Evolutionary conservation across 108 stramenopile species (phyloP).

Genomic region (Schizochytrium sp.): DNA sequence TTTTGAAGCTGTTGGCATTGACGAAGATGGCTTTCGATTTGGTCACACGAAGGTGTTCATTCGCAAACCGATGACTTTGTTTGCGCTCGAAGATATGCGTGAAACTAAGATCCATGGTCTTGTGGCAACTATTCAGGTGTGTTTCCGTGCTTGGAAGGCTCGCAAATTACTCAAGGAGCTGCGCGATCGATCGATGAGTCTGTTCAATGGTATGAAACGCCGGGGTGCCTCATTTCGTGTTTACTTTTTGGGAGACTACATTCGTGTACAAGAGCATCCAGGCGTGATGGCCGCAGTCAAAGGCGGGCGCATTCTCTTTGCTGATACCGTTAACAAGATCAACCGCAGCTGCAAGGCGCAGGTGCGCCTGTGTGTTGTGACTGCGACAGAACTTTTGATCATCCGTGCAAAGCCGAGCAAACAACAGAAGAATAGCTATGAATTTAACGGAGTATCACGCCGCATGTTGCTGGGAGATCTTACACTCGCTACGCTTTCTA

Average conservation of each 20-base stretch:
- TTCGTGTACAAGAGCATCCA: constrained; percentile 40
- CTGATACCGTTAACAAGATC: constrained; percentile 35
- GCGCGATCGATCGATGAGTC: constrained; percentile 42
- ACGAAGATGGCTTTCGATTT: constrained; percentile 60
- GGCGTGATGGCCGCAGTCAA: neutral
- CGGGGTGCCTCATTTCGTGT: constrained; percentile 48
- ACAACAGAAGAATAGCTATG: neutral
- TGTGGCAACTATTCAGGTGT: neutral
- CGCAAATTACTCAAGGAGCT: constrained; percentile 59
- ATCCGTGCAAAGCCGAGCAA: constrained; percentile 16
- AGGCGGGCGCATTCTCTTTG: constrained; percentile 5
- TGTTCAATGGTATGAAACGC: constrained; percentile 30
- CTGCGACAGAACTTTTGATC: neutral
- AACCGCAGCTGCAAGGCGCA: constrained; percentile 47
- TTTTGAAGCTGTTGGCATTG: constrained; percentile 39
- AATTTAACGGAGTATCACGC: neutral
- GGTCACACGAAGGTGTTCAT: constrained; percentile 72
- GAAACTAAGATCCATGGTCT: neutral
- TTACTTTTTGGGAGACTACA: constrained; percentile 50
- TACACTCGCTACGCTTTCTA: neutral
- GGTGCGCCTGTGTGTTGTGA: constrained; percentile 32
- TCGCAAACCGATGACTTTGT: constrained; percentile 63
- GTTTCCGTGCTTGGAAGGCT: constrained; percentile 38
- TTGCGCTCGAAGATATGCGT: constrained; percentile 51
- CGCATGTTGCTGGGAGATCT: neutral